Base-by-base conservation (phyloP, 352 stramenopile genomes). In the Phytopythium mirpurense region DNA sequence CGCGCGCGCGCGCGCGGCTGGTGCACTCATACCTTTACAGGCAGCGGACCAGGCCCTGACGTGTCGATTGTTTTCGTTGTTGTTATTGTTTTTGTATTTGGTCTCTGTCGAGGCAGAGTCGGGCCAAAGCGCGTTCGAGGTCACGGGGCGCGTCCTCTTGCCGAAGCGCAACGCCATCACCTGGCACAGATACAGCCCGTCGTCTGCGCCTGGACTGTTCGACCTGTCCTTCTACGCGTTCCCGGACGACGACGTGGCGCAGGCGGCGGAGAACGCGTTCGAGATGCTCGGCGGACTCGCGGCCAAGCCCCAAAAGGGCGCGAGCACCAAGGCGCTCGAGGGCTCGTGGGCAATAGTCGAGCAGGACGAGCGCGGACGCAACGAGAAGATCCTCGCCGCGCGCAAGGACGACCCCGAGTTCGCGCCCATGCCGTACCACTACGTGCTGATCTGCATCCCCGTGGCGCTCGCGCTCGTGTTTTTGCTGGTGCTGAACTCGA, bases 221-320 rank as follows among this genome's bases (percentile, higher is more conserved):
- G 37, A 52, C 37, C 43, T 69, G 64, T 61, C 79, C 5, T 42
- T 77, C 18, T 66, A 86, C 45, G 61, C 83, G 23, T 78, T 86
- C 36, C 62, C 62, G 5, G 72, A 81, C 16, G 78, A 83, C 54
- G 64, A 83, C 46, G 49, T 51, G 24, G 54, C 44, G 31, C 48
- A 68, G 31, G 69, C 59, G 19, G 68, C 76, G 36, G 70, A 83
- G 45, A 76, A 73, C 42, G 77, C 79, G 21, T 63, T 86, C 38
- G 76, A 90, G 57, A 76, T 90, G 34, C 65, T 88, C 26, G 74
- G 74, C 26, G 49, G 47, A 14, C 32, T 45, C 6, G 35, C 36
- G 21, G 38, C 42, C 26, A 38, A 49, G n/a, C n/a, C 16, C 1
- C 52, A 47, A 6, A n/a, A n/a, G n/a, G 63, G 54, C 15, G 60